These are phyloP conservation scores for Suhomyces emberorum DNA, from an alignment of 805 yeast species.

Conservation along the genomic window DNA sequence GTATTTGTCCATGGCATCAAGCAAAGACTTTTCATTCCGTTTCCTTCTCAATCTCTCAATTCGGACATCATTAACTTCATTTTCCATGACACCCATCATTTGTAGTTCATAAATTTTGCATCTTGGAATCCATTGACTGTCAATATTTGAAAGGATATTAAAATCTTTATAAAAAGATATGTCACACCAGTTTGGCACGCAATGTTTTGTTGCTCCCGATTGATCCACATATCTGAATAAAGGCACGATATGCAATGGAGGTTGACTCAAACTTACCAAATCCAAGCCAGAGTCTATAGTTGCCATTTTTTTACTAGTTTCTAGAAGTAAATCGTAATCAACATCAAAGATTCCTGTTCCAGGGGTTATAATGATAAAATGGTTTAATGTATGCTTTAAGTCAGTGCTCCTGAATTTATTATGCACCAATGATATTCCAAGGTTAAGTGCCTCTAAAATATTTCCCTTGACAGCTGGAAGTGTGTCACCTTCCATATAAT, in stretches of 20 bases:
- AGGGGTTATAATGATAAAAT: slow-evolving; percentile 82
- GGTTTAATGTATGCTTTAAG: slow-evolving; percentile 85
- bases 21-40: slow-evolving; percentile 36
- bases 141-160: slow-evolving; percentile 22
- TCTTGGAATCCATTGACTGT: slow-evolving; percentile 81
- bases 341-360: slow-evolving; percentile 95
- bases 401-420: slow-evolving; percentile 83
- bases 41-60: slow-evolving; percentile 53
- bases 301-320: slow-evolving; percentile 71
- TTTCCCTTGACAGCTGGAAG: slow-evolving; percentile 90
- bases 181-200: slow-evolving; percentile 95
- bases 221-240: slow-evolving; percentile 60
- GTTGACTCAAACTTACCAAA: slow-evolving; percentile 80
- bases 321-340: slow-evolving; percentile 69
- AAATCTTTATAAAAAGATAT: slow-evolving; percentile 82
- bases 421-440: slow-evolving; percentile 73
- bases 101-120: slow-evolving; percentile 93
- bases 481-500: slow-evolving; percentile 37
- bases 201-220: slow-evolving; percentile 53
- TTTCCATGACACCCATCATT: slow-evolving; percentile 98
- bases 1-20: slow-evolving; percentile 64
- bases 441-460: slow-evolving; percentile 77
- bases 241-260: slow-evolving; percentile 92
- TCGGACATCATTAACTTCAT: slow-evolving; percentile 68
- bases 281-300: slow-evolving; percentile 85